Evolutionary conservation across 2,329 filamentous ascomycete genomes (phyloP).

Genomic region (Ophiobolus disseminans): DNA sequence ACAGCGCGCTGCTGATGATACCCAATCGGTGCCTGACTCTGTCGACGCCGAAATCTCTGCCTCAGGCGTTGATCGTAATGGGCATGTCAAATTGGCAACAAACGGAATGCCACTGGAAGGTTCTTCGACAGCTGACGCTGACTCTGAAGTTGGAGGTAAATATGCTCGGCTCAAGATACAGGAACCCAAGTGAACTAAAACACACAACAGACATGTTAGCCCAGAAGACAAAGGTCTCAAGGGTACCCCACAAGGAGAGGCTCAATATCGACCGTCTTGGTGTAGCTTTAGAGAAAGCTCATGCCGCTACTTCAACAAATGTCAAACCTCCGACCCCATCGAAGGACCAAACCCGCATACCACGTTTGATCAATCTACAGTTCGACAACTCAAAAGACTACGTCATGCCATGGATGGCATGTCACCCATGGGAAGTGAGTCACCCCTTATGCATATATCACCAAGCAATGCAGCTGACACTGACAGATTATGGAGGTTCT

Average conservation of each 20-base stretch:
- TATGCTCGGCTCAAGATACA: not conserved
- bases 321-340: not conserved
- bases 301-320: not conserved
- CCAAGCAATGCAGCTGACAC: no score
- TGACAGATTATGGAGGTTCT: not conserved
- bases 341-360: not conserved
- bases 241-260: not conserved
- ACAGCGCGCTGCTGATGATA: no score
- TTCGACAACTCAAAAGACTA: not conserved
- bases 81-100: no score
- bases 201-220: not conserved
- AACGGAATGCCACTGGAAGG: no score
- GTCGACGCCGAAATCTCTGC: no score
- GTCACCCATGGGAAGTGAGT: not conserved
- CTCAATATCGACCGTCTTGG: not conserved
- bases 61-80: no score
- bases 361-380: not conserved
- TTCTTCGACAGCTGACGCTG: not conserved
- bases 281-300: not conserved
- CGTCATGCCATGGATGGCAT: slow-evolving; percentile 3
- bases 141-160: not conserved
- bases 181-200: not conserved
- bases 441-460: no score
- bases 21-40: no score
- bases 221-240: no score